Base-by-base conservation (phyloP, 768 basidiomycete species). In the Tylopilus felleus region DNA sequence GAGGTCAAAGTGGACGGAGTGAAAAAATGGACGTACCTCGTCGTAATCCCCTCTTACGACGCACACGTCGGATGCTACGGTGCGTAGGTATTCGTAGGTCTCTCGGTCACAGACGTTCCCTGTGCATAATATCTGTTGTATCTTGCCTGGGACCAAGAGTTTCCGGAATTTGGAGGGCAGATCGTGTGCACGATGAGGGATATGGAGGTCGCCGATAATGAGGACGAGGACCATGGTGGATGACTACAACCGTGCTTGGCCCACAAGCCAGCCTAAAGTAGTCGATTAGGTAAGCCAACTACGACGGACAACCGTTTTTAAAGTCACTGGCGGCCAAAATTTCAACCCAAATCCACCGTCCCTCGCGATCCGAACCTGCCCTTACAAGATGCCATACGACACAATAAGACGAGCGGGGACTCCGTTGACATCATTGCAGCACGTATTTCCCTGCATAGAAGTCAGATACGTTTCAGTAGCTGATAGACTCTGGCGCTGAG, bases 21-120 rank as follows among this genome's bases (percentile, higher is more conserved):
- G 19, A 39, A 42, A 25, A 21, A 21, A 39, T 36, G 36, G 47
- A 71, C 76, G 56, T 66, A 93, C 93, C 77, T 98, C 95, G 67
- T 99, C 97, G 64, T 92, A 97, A 70, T 98, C 97, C 4, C 97
- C 97, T 61, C 85, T 80, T 3, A 95, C 96, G 40, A 93, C 88
- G 60, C 90, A 81, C 8, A 98, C 90, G 65, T 98, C 97, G 10
- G 90, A 85, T 17, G 91, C 87, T n/a, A 99, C 90, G 14, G 91
- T 93, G 60, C 92, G 80, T 22, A 99, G 78, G 75, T 97, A 98
- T 62, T 98, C 97, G 71, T 90, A 94, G 8, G 97, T 98, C 73
- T 98, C 96, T 65, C 88, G 86, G 75, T 99, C 97, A 71, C 93
- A 95, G 22, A 98, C 88, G 68, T 98, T 98, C 44, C 97, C 97